phyloP scores from a whole-genome alignment of 768 basidiomycete genomes.

The Mycena epipterygia region DNA sequence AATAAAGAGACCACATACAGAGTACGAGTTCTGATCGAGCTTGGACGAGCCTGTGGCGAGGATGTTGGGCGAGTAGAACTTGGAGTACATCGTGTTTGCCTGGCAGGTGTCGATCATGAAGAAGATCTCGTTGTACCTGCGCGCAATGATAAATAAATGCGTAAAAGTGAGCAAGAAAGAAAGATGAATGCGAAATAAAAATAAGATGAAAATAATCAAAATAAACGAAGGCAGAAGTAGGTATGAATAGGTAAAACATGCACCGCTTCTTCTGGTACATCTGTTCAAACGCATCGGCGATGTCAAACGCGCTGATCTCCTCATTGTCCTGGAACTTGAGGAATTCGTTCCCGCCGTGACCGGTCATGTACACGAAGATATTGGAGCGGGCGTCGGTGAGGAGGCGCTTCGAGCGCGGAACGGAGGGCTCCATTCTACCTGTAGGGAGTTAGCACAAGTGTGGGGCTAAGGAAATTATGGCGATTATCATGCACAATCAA shows the following conservation, averaged over 20 bases:
- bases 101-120: constrained; percentile 99
- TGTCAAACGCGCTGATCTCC: constrained; percentile 95
- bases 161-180: too few species aligned
- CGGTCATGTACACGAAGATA: constrained; percentile 98
- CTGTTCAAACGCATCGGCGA: constrained; percentile 98
- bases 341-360: constrained; percentile 98
- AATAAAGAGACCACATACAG: constrained; percentile 64
- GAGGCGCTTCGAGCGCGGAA: constrained; percentile 93
- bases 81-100: constrained; percentile 95
- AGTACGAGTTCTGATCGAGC: constrained; percentile 92
- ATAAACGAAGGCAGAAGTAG: not conserved
- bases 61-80: constrained; percentile 94
- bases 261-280: constrained; percentile 98
- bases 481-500: too few species aligned
- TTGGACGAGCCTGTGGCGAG: constrained; percentile 91
- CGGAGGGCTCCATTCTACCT: constrained; percentile 89
- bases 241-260: constrained; percentile 34
- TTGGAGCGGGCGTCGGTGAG: constrained; percentile 93
- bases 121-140: constrained; percentile 93
- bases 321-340: constrained; percentile 99
- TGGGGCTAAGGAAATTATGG: too few species aligned
- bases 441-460: not conserved
- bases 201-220: not conserved
- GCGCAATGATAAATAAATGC: too few species aligned
- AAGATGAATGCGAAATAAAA: too few species aligned